phyloP scores from a whole-genome alignment of 345 rosid species.

The Turritis glabra region DNA sequence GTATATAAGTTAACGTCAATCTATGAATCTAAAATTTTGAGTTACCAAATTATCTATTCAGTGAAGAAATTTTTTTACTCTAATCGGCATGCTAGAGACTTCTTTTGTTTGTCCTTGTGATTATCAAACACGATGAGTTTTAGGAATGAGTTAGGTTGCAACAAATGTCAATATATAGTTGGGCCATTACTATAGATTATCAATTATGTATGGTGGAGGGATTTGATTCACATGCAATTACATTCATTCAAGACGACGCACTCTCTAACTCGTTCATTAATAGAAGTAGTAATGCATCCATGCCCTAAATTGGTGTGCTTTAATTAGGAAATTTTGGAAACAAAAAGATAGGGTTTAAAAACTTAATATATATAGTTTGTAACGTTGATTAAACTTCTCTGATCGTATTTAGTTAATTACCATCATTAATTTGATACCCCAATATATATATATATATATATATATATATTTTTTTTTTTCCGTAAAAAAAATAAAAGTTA shows the following conservation, averaged over 20 bases:
- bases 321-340: constrained; percentile 2
- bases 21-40: not conserved
- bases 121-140: constrained; percentile 23
- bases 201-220: constrained; percentile 25
- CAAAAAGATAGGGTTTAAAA: not conserved
- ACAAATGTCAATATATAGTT: constrained; percentile 32
- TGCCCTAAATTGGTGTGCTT: constrained; percentile 24
- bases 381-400: not conserved
- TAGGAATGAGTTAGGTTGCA: constrained; percentile 31
- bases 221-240: constrained; percentile 12
- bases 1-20: not conserved
- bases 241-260: constrained; percentile 17
- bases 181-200: constrained; percentile 28
- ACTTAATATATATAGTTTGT: not conserved
- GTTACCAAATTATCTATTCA: not conserved
- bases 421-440: not conserved
- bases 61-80: too few relatives aligned
- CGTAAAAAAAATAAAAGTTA: too few relatives aligned
- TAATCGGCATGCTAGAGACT: not conserved
- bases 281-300: constrained; percentile 22
- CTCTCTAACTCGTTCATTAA: constrained; percentile 27
- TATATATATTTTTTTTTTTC: too few relatives aligned
- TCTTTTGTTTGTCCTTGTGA: constrained; percentile 8
- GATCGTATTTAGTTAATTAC: not conserved
- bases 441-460: not conserved